phyloP scores from a whole-genome alignment of 1,284 basidiomycete genomes.

The Ceratobasidium sp. region DNA sequence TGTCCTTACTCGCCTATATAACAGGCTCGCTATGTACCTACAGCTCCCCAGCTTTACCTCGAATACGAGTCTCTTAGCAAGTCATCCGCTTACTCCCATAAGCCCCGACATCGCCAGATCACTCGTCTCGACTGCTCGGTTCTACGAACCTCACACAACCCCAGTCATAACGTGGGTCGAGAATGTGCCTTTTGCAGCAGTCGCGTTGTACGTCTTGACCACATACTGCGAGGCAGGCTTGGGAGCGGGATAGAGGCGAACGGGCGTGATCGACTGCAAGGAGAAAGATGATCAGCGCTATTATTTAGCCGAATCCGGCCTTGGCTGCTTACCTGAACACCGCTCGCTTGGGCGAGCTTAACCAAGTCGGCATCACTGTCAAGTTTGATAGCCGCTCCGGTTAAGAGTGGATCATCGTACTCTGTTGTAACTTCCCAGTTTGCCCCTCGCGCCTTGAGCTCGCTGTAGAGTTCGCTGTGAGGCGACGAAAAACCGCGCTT shows the following conservation, averaged over 20 bases:
- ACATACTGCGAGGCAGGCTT: slow-evolving; percentile 11
- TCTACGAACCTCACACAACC: too few species aligned
- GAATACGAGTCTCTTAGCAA: too few species aligned
- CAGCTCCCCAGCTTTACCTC: too few species aligned
- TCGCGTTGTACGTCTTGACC: slow-evolving; percentile 12
- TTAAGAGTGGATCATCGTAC: slow-evolving; percentile 14
- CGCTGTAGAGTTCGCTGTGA: slow-evolving; percentile 24
- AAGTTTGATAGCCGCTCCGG: slow-evolving; percentile 39
- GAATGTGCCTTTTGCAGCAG: slow-evolving; percentile 38
- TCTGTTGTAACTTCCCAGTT: slow-evolving; percentile 20
- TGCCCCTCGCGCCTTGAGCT: slow-evolving; percentile 22
- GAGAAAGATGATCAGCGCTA: not conserved
- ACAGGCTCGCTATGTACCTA: not conserved
- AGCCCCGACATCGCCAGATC: slow-evolving; percentile 41
- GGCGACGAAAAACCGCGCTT: slow-evolving; percentile 33
- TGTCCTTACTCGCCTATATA: not conserved
- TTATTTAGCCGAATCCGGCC: not conserved
- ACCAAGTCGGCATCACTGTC: slow-evolving; percentile 37
- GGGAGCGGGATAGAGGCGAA: slow-evolving; percentile 21
- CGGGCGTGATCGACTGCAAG: slow-evolving; percentile 22
- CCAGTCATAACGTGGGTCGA: slow-evolving; percentile 51
- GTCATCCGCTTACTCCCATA: too few species aligned
- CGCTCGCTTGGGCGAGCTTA: slow-evolving; percentile 27
- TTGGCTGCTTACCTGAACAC: slow-evolving; percentile 24
- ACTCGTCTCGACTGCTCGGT: too few species aligned